Base-by-base conservation (phyloP, 2,329 filamentous ascomycete species). In the Balansia obtecta region DNA sequence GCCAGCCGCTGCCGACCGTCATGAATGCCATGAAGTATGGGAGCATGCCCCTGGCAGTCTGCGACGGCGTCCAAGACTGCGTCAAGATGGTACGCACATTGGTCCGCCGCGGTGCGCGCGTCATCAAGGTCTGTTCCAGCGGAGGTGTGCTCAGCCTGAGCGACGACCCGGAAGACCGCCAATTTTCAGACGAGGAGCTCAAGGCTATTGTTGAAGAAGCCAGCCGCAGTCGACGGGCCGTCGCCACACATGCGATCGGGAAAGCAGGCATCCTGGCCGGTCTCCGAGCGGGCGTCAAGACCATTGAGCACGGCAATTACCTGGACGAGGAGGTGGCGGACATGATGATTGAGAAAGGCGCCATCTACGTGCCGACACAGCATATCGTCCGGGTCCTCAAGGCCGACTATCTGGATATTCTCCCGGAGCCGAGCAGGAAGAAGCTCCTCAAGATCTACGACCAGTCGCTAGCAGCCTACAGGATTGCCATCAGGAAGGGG, bases 21-120 rank as follows among this genome's bases (percentile, higher is more conserved):
- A 22, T 48, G 13, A 62, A 63, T 20, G 63, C 68, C 3, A 56
- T 64, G 39, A 65, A 60, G 38, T 52, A 64, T 5, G 68, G 68
- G 11, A 61, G 69, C 4, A 48, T 56, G 7, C 56, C 59, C n/a
- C 54, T 70, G 4, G 65, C 63, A 12, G 50, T 56, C n/a, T 56
- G 54, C 13, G 68, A 71, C 49, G 68, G 68, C 12, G 61, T 68
- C 0, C 67, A 70, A 34, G 67, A 71, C 53, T 71, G 68, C 51
- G 58, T 66, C 30, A 63, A 63, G 6, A 68, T 60, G 0, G 68
- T 71, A 40, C 59, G 68, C 1, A 58, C 65, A 50, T 66, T 70
- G 60, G 63, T 71, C 47, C 63, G 68, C 1, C 62, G 68, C 34
- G 68, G 68, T 9, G 69, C 68, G 1, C 58, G 57, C 16, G 65